Percentiles rank a stretch among this genome's conserved stretches.
Conservation (phyloP, 208 protist genomes). For the Porcisia deanei region DNA sequence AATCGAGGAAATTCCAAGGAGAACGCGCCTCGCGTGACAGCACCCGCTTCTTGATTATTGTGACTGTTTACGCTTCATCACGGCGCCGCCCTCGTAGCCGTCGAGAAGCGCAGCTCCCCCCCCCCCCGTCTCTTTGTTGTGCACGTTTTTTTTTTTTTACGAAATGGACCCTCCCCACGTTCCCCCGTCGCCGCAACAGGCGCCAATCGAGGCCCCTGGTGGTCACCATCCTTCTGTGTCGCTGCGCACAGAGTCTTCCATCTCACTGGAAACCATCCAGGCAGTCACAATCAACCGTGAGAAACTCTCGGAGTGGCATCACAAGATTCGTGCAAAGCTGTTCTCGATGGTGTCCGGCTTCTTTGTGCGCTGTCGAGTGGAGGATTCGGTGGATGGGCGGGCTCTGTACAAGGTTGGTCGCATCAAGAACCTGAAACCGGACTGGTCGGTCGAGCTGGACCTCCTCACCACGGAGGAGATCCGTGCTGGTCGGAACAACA, state of each 20-base stretch:
- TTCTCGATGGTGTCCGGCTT: constrained; percentile 86
- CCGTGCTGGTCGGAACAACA: constrained; percentile 77
- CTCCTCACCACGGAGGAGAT: constrained; percentile 85
- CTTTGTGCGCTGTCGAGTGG: constrained; percentile 91
- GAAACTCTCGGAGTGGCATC: constrained; percentile 91
- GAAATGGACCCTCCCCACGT: constrained; percentile 73
- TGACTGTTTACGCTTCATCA: neutral
- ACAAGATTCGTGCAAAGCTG: constrained; percentile 83
- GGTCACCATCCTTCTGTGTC: constrained; percentile 45
- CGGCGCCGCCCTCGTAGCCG: neutral
- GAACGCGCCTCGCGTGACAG: neutral
- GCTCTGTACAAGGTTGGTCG: constrained; percentile 91
- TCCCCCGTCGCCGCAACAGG: constrained; percentile 76
- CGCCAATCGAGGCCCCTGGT: constrained; percentile 37
- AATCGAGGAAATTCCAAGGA: neutral
- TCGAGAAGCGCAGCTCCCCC: neutral
- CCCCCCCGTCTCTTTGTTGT: neutral
- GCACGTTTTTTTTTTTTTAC: neutral
- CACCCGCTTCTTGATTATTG: neutral
- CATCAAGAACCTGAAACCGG: constrained; percentile 86
- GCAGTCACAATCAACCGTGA: constrained; percentile 90
- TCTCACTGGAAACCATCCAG: constrained; percentile 79
- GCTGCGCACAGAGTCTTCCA: constrained; percentile 52
- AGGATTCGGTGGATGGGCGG: constrained; percentile 84
- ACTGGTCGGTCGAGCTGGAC: constrained; percentile 92